Evolutionary conservation across 345 rosid species (phyloP).

Genomic region (Combretum micranthum): DNA sequence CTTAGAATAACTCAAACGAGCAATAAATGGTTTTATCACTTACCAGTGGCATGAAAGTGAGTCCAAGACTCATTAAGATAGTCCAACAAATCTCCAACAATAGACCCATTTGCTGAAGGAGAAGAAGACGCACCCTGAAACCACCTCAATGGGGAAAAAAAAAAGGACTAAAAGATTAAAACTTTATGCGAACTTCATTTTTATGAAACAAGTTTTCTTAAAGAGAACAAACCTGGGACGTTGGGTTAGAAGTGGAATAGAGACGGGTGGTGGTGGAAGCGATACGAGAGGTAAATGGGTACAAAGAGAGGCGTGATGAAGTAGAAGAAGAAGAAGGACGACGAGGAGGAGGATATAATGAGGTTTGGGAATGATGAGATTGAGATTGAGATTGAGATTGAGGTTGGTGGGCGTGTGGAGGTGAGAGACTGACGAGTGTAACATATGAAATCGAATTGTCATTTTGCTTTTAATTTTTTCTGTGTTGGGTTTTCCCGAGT

Average conservation of each 20-base stretch:
- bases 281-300: slow-evolving; percentile 9
- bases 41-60: slow-evolving; percentile 88
- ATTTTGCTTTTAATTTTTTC: too few relatives aligned
- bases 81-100: slow-evolving; percentile 23
- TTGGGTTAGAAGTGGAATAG: slow-evolving; percentile 20
- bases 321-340: slow-evolving; percentile 20
- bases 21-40: neutral
- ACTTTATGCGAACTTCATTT: too few relatives aligned
- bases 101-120: slow-evolving; percentile 30
- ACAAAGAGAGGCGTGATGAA: slow-evolving; percentile 4
- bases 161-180: too few relatives aligned
- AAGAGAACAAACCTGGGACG: slow-evolving; percentile 12
- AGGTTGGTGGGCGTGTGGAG: too few relatives aligned
- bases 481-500: too few relatives aligned
- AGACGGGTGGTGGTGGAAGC: slow-evolving; percentile 25
- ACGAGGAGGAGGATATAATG: too few relatives aligned
- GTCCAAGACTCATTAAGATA: slow-evolving; percentile 96
- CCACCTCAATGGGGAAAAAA: too few relatives aligned
- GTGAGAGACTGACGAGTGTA: too few relatives aligned
- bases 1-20: neutral
- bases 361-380: slow-evolving; percentile 23
- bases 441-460: too few relatives aligned
- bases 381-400: slow-evolving; percentile 23
- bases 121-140: slow-evolving; percentile 13
- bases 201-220: too few relatives aligned